Conservation (phyloP, 768 basidiomycete species). For the Clitopilus passeckerianus region DNA sequence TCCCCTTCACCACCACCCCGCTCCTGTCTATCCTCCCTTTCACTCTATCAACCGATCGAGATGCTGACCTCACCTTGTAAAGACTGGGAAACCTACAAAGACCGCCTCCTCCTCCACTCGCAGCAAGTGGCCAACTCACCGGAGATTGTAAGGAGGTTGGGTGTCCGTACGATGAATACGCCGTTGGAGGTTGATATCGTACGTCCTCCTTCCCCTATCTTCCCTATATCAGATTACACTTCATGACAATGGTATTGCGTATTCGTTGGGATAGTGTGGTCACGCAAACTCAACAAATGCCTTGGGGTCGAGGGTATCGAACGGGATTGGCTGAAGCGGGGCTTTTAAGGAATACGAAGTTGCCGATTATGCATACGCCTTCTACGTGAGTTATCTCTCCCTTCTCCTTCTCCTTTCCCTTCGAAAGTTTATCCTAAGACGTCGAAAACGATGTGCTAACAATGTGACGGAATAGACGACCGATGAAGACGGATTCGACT, state of each 20-base stretch:
- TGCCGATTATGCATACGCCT: conserved; percentile 48
- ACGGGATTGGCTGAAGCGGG: conserved; percentile 42
- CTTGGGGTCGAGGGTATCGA: conserved; percentile 43
- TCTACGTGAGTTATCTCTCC: conserved; percentile 22
- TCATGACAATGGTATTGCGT: neutral
- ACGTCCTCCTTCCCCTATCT: conserved; percentile 8
- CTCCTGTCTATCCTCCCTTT: no score
- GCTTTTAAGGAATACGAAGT: conserved; percentile 47
- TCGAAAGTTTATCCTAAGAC: no score
- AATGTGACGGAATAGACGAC: conserved; percentile 30
- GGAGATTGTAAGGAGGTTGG: conserved; percentile 41
- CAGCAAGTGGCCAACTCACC: conserved; percentile 49
- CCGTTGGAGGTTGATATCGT: conserved; percentile 47
- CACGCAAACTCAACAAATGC: conserved; percentile 47
- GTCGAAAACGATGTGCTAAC: no score
- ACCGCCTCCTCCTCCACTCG: conserved; percentile 40
- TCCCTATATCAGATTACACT: neutral
- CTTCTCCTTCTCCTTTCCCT: neutral
- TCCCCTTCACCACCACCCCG: neutral
- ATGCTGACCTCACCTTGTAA: no score
- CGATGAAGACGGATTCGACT: conserved; percentile 41
- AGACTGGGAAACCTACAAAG: conserved; percentile 44
- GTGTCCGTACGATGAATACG: conserved; percentile 46
- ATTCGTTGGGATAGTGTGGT: conserved; percentile 28
- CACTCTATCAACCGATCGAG: no score